Conservation (phyloP, 257 asterid genomes). For the Salvia miltiorrhiza region DNA sequence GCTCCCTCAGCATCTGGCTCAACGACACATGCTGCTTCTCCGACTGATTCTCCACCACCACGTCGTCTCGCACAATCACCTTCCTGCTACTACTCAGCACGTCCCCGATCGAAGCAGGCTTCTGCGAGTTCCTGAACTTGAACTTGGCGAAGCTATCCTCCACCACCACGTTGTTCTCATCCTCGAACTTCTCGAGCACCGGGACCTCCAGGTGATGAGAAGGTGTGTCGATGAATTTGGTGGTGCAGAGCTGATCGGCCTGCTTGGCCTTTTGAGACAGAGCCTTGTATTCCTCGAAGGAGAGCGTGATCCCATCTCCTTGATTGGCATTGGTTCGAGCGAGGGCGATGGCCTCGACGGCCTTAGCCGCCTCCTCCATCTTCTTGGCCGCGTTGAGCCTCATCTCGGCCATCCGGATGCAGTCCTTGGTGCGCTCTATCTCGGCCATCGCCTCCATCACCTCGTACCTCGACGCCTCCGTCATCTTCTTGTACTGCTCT, state of each 20-base stretch:
- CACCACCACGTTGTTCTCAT: constrained; percentile 18
- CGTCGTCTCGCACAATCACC: constrained; percentile 47
- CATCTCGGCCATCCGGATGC: constrained; percentile 90
- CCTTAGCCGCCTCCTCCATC: constrained; percentile 92
- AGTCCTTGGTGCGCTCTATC: constrained; percentile 73
- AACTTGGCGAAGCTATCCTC: constrained; percentile 33
- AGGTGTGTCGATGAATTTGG: constrained; percentile 54
- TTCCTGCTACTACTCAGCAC: constrained; percentile 46
- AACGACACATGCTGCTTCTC: constrained; percentile 55
- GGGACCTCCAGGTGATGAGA: constrained; percentile 27
- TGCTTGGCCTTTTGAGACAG: constrained; percentile 53
- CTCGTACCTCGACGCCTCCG: constrained; percentile 86
- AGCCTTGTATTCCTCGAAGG: constrained; percentile 61
- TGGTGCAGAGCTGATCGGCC: constrained; percentile 52
- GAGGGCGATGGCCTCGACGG: constrained; percentile 68
- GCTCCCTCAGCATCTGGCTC: constrained; percentile 86
- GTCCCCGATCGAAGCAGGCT: constrained; percentile 61
- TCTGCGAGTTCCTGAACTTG: constrained; percentile 50
- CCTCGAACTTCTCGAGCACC: constrained; percentile 46
- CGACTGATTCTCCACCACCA: constrained; percentile 36
- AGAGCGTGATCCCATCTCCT: constrained; percentile 48
- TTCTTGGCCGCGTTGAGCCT: constrained; percentile 84
- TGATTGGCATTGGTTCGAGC: too few relatives aligned
- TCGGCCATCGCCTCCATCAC: constrained; percentile 84
- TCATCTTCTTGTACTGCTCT: constrained; percentile 83